phyloP scores from a whole-genome alignment of 345 rosid genomes.

The Gossypioides kirkii region DNA sequence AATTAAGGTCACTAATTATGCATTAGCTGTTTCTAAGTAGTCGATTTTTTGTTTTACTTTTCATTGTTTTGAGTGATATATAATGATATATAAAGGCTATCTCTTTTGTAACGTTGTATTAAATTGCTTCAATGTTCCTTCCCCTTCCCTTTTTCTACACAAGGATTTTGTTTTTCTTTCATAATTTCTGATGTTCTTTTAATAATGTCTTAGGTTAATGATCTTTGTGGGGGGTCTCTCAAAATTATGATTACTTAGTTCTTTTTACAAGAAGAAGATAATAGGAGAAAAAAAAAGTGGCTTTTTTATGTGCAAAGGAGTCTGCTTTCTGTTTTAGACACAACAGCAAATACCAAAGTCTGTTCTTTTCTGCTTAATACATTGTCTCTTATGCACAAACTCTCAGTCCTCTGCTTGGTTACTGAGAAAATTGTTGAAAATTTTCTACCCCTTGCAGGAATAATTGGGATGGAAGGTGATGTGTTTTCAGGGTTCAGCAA shows the following conservation, averaged over 20 bases:
- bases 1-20: not conserved
- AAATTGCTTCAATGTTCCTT: not conserved
- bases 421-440: not conserved
- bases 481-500: slow-evolving; percentile 52
- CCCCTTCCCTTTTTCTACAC: not conserved
- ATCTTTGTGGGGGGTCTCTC: not conserved
- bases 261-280: not conserved
- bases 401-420: not conserved
- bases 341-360: not conserved
- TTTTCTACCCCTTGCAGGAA: too few relatives aligned
- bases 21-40: not conserved
- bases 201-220: slow-evolving; percentile 1
- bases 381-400: not conserved
- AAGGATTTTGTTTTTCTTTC: not conserved
- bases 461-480: slow-evolving; percentile 65
- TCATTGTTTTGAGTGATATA: not conserved
- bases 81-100: not conserved
- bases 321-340: slow-evolving; percentile 3
- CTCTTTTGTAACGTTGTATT: not conserved
- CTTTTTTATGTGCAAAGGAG: slow-evolving; percentile 7
- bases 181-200: not conserved
- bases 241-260: slow-evolving; percentile 4
- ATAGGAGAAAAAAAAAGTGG: not conserved
- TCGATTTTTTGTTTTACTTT: not conserved
- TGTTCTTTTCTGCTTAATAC: slow-evolving; percentile 8